These are phyloP conservation scores for Xanthoparmelia taractica DNA, from an alignment of 495 filamentous ascomycete genomes.

Conservation along the genomic window DNA sequence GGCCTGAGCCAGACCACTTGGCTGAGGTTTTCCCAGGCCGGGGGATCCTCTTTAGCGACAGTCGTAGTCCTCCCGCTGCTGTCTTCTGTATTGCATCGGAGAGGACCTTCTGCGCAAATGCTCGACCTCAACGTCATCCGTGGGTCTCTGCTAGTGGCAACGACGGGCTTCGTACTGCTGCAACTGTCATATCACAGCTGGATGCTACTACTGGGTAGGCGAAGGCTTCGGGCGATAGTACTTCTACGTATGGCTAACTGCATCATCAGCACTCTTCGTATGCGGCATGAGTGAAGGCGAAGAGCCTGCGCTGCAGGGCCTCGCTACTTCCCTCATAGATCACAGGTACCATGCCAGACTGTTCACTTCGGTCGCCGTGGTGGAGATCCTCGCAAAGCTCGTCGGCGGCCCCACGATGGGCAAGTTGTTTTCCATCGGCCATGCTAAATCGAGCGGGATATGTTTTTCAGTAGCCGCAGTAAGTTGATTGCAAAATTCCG, in stretches of 20 bases:
- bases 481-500: background rate
- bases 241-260: background rate
- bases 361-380: conserved; percentile 21
- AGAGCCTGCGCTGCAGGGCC: conserved; percentile 22
- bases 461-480: conserved; percentile 18
- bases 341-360: conserved; percentile 16
- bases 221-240: background rate
- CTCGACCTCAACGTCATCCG: conserved; percentile 24
- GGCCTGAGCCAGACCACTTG: conserved; percentile 19
- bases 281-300: conserved; percentile 19
- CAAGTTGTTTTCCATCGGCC: conserved; percentile 20
- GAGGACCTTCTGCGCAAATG: conserved; percentile 10
- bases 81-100: conserved; percentile 8
- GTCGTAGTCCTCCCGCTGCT: conserved; percentile 15
- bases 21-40: conserved; percentile 23
- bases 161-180: conserved; percentile 18
- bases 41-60: conserved; percentile 17
- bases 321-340: conserved; percentile 19
- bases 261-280: conserved; percentile 13
- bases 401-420: conserved; percentile 19
- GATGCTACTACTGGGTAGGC: conserved; percentile 20
- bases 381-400: conserved; percentile 23
- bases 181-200: conserved; percentile 16
- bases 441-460: conserved; percentile 12
- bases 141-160: conserved; percentile 12